Conservation (phyloP, 257 asterid genomes). For the Thymus mandschuricus region DNA sequence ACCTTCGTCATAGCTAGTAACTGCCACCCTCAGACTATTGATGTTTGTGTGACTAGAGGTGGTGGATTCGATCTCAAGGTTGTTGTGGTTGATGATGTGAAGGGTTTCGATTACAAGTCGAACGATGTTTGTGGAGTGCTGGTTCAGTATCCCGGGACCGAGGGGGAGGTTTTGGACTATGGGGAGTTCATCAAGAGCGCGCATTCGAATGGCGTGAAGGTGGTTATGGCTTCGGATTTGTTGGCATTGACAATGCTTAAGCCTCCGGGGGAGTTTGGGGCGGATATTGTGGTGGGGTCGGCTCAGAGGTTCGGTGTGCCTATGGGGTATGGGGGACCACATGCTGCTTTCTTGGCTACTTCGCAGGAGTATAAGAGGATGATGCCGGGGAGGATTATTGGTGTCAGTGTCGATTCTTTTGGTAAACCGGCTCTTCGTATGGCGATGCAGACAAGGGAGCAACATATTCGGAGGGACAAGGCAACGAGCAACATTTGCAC, state of each 20-base stretch:
- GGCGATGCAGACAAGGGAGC: constrained; percentile 98
- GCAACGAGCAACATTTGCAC: constrained; percentile 96
- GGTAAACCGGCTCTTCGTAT: constrained; percentile 89
- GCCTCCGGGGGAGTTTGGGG: constrained; percentile 90
- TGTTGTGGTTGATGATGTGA: constrained; percentile 57
- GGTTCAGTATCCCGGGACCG: constrained; percentile 91
- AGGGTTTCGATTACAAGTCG: constrained; percentile 54
- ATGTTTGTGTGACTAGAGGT: constrained; percentile 78
- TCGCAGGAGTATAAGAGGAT: constrained; percentile 93
- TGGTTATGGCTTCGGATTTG: constrained; percentile 88
- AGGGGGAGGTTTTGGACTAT: constrained; percentile 78
- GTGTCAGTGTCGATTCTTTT: constrained; percentile 77
- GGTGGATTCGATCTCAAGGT: constrained; percentile 75
- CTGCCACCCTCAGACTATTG: constrained; percentile 87
- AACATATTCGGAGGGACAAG: constrained; percentile 91
- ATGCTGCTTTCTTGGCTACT: constrained; percentile 92
- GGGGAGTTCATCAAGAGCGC: constrained; percentile 76
- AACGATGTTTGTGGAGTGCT: constrained; percentile 90
- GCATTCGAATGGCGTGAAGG: constrained; percentile 80
- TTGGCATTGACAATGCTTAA: constrained; percentile 80
- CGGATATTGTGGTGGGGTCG: constrained; percentile 86
- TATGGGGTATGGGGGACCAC: constrained; percentile 96
- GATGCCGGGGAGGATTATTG: constrained; percentile 97
- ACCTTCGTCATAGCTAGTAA: constrained; percentile 75
- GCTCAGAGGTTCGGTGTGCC: constrained; percentile 97